These are phyloP conservation scores for Kwoniella botswanensis DNA, from an alignment of 768 basidiomycete species.

Conservation along the genomic window DNA sequence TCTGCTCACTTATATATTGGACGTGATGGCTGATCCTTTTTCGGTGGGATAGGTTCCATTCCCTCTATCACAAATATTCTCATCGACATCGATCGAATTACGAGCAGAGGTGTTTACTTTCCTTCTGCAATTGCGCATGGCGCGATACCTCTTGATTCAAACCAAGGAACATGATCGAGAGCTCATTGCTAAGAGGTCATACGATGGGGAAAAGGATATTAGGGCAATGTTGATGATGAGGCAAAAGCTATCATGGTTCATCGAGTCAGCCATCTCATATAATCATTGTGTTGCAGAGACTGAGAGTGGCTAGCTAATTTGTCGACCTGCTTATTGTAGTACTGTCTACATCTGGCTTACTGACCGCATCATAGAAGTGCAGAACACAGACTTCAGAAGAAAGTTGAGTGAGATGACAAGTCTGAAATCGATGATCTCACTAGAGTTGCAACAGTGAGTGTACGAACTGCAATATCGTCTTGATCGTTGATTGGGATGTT, in stretches of 20 bases:
- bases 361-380: slow-evolving; percentile 34
- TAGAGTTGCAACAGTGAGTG: slow-evolving; percentile 47
- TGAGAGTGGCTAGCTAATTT: not conserved
- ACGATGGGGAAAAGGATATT: slow-evolving; percentile 4
- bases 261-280: slow-evolving; percentile 21
- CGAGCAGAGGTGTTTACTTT: slow-evolving; percentile 47
- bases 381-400: slow-evolving; percentile 22
- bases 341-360: slow-evolving; percentile 36
- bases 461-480: too few relatives aligned
- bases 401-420: slow-evolving; percentile 30
- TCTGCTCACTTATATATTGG: not conserved
- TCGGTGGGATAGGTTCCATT: slow-evolving; percentile 40
- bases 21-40: not conserved
- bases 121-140: slow-evolving; percentile 43
- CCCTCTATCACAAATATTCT: slow-evolving; percentile 50
- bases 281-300: not conserved
- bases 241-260: slow-evolving; percentile 31
- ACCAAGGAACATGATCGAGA: slow-evolving; percentile 17
- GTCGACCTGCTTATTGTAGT: slow-evolving; percentile 2
- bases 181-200: not conserved
- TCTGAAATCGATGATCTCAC: slow-evolving; percentile 38
- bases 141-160: slow-evolving; percentile 21
- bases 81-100: slow-evolving; percentile 41
- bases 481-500: too few relatives aligned
- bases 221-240: slow-evolving; percentile 16